Base-by-base conservation (phyloP, 805 yeast genomes). In the Yamadazyma kitorensis region DNA sequence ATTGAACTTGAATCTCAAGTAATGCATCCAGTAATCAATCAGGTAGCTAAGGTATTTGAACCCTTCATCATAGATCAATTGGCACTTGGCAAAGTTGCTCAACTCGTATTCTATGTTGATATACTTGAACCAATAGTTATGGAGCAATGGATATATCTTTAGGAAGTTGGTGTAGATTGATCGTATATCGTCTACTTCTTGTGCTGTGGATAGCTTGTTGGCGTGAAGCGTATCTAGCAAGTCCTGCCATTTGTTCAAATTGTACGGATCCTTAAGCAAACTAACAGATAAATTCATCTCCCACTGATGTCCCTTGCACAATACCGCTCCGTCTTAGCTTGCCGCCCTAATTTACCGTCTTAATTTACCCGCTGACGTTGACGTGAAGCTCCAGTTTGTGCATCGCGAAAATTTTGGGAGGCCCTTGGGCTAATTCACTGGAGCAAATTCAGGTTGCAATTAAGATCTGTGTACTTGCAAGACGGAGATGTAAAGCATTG, bases 41-140 rank as follows among this genome's bases (percentile, higher is more conserved):
- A 78, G 76, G 38, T 61, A 59, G 0, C 73, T 69, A 11, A 74
- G 38, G 13, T 57, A 43, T 2, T 42, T 38, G 21, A 80, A 48
- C 1, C 71, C 68, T n/a, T 57, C 43, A 19, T 55, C 40, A 42
- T 59, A 77, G 2, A 75, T 51, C 2, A 37, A 40, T 2, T 52
- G 51, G 2, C 76, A 67, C 3, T 40, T 36, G 0, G 54, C 55
- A 1, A 74, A 61, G 31, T 62, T 47, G 1, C 77, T 78, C 19
- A 74, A 48, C 20, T 53, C 56, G 43, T 65, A 72, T 43, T 69
- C 71, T 64, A 70, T 58, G 3, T 54, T 47, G 0, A 82, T 81
- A 49, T 59, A 76, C 24, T 69, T 61, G n/a, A 74, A 55, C 85
- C 85, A 80, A 45, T 75, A 75, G 28, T 72, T 73, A 41, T 70